phyloP scores from a whole-genome alignment of 169 alveolate species.

The Plasmodium cynomolgi region DNA sequence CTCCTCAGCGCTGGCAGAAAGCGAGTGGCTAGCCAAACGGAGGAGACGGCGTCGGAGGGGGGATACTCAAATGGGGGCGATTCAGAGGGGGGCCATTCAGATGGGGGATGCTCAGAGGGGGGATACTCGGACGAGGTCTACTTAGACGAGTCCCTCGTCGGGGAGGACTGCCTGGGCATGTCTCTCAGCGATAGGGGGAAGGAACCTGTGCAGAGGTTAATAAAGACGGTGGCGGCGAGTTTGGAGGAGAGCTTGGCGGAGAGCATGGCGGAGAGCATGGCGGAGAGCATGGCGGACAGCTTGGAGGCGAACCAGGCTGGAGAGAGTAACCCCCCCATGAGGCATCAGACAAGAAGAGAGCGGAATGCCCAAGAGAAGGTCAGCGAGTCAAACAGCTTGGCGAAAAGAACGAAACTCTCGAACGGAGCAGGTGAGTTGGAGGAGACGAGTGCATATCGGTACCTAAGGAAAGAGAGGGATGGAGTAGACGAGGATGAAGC shows the following conservation, averaged over 20 bases:
- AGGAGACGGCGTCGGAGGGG: neutral
- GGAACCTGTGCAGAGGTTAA: neutral
- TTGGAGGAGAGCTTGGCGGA: neutral
- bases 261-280: neutral
- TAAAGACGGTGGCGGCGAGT: neutral
- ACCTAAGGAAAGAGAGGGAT: neutral
- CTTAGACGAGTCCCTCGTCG: neutral
- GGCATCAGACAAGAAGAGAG: neutral
- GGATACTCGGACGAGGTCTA: neutral
- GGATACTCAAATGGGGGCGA: neutral
- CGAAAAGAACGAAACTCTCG: neutral
- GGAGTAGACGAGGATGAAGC: neutral
- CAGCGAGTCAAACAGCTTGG: neutral
- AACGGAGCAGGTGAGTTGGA: neutral
- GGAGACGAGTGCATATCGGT: neutral
- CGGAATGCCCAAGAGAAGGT: neutral
- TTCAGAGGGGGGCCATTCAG: neutral
- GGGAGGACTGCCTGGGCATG: neutral
- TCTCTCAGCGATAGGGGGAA: neutral
- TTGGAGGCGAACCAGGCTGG: neutral
- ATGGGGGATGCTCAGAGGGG: neutral
- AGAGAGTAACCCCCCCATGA: neutral
- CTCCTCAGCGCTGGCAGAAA: neutral
- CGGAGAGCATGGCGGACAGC: neutral
- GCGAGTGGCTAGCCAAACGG: neutral